Evolutionary conservation across 129 eudicot genomes (phyloP).

Genomic region (Artemisia annua): DNA sequence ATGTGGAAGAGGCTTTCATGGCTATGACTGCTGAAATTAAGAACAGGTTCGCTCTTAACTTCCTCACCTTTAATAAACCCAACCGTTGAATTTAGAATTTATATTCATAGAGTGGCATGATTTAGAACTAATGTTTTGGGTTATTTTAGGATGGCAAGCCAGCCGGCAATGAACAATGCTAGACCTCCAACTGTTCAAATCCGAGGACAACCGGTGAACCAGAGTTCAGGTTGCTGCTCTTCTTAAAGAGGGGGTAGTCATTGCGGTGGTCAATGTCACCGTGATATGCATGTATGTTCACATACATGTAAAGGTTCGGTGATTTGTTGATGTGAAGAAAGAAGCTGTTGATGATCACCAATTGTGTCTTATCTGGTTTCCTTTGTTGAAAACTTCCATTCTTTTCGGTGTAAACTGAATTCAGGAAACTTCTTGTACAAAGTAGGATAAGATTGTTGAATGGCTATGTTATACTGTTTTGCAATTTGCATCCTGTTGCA

Average conservation of each 20-base stretch:
- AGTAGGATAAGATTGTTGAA: constrained; percentile 53
- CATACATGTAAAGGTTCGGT: neutral
- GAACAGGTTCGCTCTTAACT: constrained; percentile 51
- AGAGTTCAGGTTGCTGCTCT: constrained; percentile 93
- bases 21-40: constrained; percentile 93
- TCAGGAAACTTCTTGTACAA: constrained; percentile 52
- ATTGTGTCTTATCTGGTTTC: constrained; percentile 15
- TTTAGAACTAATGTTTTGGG: constrained; percentile 9
- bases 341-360: constrained; percentile 5
- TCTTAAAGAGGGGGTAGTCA: constrained; percentile 38
- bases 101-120: neutral
- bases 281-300: constrained; percentile 1
- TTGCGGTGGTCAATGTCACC: constrained; percentile 18
- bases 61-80: too few species aligned
- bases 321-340: constrained; percentile 26
- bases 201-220: constrained; percentile 91
- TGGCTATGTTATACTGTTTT: constrained; percentile 27
- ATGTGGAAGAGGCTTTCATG: constrained; percentile 97
- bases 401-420: constrained; percentile 45
- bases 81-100: neutral
- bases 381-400: constrained; percentile 35
- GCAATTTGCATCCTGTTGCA: constrained; percentile 20
- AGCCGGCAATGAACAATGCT: constrained; percentile 76
- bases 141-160: constrained; percentile 87
- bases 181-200: constrained; percentile 84